These are phyloP conservation scores for Leishmania lainsoni DNA, from an alignment of 208 protist species.

Conservation along the genomic window DNA sequence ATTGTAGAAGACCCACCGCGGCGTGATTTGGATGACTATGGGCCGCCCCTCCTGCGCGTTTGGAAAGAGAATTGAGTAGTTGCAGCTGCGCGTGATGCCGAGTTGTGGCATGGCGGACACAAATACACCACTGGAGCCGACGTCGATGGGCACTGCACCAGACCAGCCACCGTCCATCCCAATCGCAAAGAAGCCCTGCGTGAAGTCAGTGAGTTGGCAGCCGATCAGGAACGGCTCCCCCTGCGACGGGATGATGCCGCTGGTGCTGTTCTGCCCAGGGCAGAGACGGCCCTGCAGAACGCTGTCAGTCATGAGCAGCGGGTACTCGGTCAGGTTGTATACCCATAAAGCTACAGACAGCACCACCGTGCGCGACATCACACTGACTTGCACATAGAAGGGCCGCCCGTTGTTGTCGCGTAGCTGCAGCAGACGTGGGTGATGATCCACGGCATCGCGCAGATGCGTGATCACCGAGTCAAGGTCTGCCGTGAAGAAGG, in stretches of 20 bases:
- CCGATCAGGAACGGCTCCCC: constrained; percentile 77
- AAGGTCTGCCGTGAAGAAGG: constrained; percentile 43
- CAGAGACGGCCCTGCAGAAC: constrained; percentile 46
- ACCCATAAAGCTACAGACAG: constrained; percentile 81
- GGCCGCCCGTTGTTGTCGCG: constrained; percentile 49
- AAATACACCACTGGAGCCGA: constrained; percentile 69
- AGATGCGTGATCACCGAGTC: constrained; percentile 42
- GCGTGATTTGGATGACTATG: constrained; percentile 66
- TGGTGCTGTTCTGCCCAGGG: constrained; percentile 58
- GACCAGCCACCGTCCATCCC: constrained; percentile 80
- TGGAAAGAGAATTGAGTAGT: constrained; percentile 77
- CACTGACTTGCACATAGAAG: constrained; percentile 71
- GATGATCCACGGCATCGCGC: constrained; percentile 44
- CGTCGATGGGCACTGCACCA: constrained; percentile 47
- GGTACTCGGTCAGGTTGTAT: constrained; percentile 81
- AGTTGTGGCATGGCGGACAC: constrained; percentile 41
- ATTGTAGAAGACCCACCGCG: constrained; percentile 83
- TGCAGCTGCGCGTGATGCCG: constrained; percentile 72
- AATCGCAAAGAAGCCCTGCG: constrained; percentile 55
- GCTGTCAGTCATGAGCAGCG: constrained; percentile 66
- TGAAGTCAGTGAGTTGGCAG: constrained; percentile 55
- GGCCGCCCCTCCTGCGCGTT: constrained; percentile 68
- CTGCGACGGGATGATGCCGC: constrained; percentile 77
- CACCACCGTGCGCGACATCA: constrained; percentile 69
- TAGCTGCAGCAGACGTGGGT: constrained; percentile 59